Evolutionary conservation across 2,329 filamentous ascomycete species (phyloP).

Genomic region (Xylaria sp.): DNA sequence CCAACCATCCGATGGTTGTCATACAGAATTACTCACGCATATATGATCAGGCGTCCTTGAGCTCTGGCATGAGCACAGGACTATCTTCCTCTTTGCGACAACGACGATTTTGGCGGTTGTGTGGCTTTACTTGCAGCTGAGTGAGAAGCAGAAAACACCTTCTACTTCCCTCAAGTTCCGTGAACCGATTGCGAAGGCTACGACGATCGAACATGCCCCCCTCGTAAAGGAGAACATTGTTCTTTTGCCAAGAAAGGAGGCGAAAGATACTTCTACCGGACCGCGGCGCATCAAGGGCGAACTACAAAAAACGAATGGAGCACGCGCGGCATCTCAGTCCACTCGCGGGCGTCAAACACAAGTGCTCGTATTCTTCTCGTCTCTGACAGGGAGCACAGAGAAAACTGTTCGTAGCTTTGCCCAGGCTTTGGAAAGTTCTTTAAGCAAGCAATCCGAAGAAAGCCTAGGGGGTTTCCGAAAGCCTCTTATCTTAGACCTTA

Average conservation of each 20-base stretch:
- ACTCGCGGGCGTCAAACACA: slow-evolving; percentile 58
- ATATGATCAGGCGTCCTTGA: slow-evolving; percentile 39
- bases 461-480: slow-evolving; percentile 48
- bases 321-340: slow-evolving; percentile 32
- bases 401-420: slow-evolving; percentile 68
- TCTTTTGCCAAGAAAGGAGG: slow-evolving; percentile 12
- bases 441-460: slow-evolving; percentile 51
- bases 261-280: slow-evolving; percentile 42
- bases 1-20: not conserved
- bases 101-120: slow-evolving; percentile 40
- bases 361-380: slow-evolving; percentile 85
- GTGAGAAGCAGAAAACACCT: slow-evolving; percentile 25
- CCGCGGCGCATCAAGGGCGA: slow-evolving; percentile 55
- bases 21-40: not conserved
- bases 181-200: slow-evolving; percentile 8
- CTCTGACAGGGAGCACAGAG: slow-evolving; percentile 82
- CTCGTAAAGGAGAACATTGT: slow-evolving; percentile 21
- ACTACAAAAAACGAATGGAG: slow-evolving; percentile 39
- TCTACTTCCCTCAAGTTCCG: slow-evolving; percentile 32
- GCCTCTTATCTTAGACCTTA: slow-evolving; percentile 74
- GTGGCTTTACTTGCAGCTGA: slow-evolving; percentile 37
- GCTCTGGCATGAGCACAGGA: slow-evolving; percentile 51
- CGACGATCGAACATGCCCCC: not conserved
- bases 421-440: slow-evolving; percentile 54
- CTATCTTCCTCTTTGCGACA: slow-evolving; percentile 45